phyloP scores from a whole-genome alignment of 2,329 filamentous ascomycete species.

The Thermoascus crustaceus region DNA sequence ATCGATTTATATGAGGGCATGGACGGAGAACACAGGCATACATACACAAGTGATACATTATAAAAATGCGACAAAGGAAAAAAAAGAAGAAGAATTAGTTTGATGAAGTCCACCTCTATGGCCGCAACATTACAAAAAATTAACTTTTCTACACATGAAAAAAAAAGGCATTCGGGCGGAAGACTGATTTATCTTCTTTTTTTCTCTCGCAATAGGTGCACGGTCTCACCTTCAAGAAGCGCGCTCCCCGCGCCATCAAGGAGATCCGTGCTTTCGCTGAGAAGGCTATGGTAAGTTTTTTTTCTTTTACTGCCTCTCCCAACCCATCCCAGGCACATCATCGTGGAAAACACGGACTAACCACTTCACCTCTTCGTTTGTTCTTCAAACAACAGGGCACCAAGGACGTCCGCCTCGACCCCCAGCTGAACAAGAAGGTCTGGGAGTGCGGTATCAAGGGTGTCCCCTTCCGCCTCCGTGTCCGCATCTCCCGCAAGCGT shows the following conservation, averaged over 20 bases:
- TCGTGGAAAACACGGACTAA: constrained; percentile 4
- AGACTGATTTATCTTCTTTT: constrained; percentile 52
- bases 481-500: constrained; percentile 98
- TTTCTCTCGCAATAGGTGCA: constrained; percentile 64
- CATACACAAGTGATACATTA: constrained; percentile 8
- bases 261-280: constrained; percentile 94
- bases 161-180: constrained; percentile 49
- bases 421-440: constrained; percentile 99
- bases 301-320: constrained; percentile 3
- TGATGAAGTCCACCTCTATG: constrained; percentile 61
- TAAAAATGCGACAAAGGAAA: constrained; percentile 13
- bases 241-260: constrained; percentile 97
- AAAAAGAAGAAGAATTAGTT: constrained; percentile 49
- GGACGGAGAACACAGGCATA: constrained; percentile 26
- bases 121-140: constrained; percentile 24
- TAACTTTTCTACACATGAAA: constrained; percentile 5
- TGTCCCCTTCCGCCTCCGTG: constrained; percentile 90
- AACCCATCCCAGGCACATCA: not conserved
- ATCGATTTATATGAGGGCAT: constrained; percentile 12
- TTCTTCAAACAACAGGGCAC: constrained; percentile 90
- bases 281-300: constrained; percentile 82
- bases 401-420: constrained; percentile 93
- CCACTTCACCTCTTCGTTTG: constrained; percentile 3
- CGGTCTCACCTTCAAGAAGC: constrained; percentile 99
- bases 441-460: constrained; percentile 99